Base-by-base conservation (phyloP, 2,329 filamentous ascomycete species). In the Fusarium irregulare region DNA sequence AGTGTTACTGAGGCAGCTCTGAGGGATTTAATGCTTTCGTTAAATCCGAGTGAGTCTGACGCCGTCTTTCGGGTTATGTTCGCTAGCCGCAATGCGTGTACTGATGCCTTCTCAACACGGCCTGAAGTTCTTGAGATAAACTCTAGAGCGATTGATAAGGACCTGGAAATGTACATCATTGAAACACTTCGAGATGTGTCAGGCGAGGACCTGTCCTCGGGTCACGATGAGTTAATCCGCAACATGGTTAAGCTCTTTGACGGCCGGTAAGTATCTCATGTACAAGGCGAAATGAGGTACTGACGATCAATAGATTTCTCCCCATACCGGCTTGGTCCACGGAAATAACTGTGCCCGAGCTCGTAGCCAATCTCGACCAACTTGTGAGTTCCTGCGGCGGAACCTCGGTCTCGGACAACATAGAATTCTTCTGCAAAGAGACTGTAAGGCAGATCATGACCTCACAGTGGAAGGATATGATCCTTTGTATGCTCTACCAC, bases 401-500 rank as follows among this genome's bases (percentile, higher is more conserved):
- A 32, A 0, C 23, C 1, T 18, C 34, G 3, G 12, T 6, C 14
- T 4, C 20, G 0, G n/a, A 56, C 7, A 44, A 28, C 3, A 12
- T 10, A 7, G 16, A 10, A 0, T 2, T 18, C 0, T 56, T 55
- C 20, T 62, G 57, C 16, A 14, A 5, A 34, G 34, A 23, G 16
- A 4, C 46, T 4, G 16, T 34, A 12, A 18, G 21, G 8, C 20
- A 20, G 7, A 47, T 56, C 10, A 11, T 21, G 1, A 3, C 6
- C 16, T 49, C 4, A n/a, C 16, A 18, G 13, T 21, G 12, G 32
- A 7, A 2, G 2, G 47, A 63, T 0, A 18, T 63, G 32, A 12
- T 14, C 0, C 12, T 62, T 3, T 63, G 47, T 6, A 25, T 32
- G 4, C 47, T 63, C 10, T 56, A 62, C 14, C 50, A 63, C 8